Evolutionary conservation across 2,329 filamentous ascomycete genomes (phyloP).

Genomic region (Didymella exigua): DNA sequence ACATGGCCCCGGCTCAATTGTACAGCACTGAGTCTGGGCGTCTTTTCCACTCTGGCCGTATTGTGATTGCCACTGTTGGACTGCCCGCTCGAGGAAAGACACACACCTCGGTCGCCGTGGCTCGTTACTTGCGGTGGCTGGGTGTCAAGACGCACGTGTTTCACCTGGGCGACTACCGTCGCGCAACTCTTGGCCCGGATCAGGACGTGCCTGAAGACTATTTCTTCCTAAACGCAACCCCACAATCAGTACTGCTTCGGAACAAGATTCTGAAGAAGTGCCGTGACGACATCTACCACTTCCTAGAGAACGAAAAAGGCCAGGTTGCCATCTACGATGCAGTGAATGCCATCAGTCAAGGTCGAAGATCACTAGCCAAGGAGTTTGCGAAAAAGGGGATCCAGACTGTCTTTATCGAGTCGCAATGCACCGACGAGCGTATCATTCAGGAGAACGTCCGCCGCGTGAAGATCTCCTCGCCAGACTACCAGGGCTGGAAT

Average conservation of each 20-base stretch:
- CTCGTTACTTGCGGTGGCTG: conserved; percentile 93
- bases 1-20: conserved; percentile 92
- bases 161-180: conserved; percentile 93
- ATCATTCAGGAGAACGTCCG: conserved; percentile 97
- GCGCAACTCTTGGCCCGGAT: conserved; percentile 83
- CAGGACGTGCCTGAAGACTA: conserved; percentile 93
- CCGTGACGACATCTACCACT: conserved; percentile 94
- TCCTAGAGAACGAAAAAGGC: conserved; percentile 95
- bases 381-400: conserved; percentile 98
- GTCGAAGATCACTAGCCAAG: conserved; percentile 83
- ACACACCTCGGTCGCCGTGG: conserved; percentile 95
- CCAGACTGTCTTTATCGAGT: conserved; percentile 95
- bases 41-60: conserved; percentile 94
- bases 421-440: conserved; percentile 87
- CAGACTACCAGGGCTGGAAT: conserved; percentile 93
- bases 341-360: conserved; percentile 86
- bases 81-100: conserved; percentile 95
- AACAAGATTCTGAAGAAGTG: conserved; percentile 99
- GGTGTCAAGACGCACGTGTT: conserved; percentile 98
- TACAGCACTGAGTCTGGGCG: conserved; percentile 98
- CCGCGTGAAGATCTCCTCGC: conserved; percentile 96
- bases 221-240: conserved; percentile 94
- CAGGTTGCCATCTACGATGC: conserved; percentile 99
- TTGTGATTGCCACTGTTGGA: conserved; percentile 96
- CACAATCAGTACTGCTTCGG: conserved; percentile 86